A percentile compares a stretch with the other conserved stretches of the same genome.
Evolutionary conservation across 192 early-diverging fungal species (phyloP).

Genomic region (Diversispora eburnea): DNA sequence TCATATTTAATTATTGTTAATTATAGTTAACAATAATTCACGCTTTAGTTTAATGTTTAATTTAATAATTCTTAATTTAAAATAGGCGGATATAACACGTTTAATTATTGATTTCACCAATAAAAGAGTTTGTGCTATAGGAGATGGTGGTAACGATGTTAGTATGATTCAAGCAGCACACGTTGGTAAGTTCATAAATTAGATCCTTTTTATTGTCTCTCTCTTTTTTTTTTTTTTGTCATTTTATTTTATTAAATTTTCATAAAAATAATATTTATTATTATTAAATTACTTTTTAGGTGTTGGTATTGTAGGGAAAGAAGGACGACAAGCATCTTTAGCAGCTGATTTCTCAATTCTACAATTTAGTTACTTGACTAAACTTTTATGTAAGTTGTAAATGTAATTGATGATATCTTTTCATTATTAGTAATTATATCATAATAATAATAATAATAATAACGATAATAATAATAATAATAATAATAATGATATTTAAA

Average conservation of each 20-base stretch:
- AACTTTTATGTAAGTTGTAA: conserved; percentile 59
- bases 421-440: no score
- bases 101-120: conserved; percentile 72
- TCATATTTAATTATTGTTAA: neutral
- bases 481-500: conserved; percentile 19
- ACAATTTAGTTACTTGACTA: conserved; percentile 85
- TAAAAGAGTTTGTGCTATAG: conserved; percentile 82
- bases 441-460: no score
- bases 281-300: conserved; percentile 39
- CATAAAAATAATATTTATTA: neutral
- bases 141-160: conserved; percentile 97
- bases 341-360: conserved; percentile 91
- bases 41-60: neutral
- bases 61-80: neutral
- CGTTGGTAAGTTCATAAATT: conserved; percentile 48
- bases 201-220: no score
- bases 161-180: conserved; percentile 96
- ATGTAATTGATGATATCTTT: no score
- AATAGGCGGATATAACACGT: conserved; percentile 73
- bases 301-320: conserved; percentile 94
- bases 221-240: neutral
- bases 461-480: neutral
- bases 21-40: neutral
- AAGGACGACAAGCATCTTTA: conserved; percentile 90
- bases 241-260: neutral